Conservation (phyloP, 139 green algal genomes). For the Nannochloris sp. region DNA sequence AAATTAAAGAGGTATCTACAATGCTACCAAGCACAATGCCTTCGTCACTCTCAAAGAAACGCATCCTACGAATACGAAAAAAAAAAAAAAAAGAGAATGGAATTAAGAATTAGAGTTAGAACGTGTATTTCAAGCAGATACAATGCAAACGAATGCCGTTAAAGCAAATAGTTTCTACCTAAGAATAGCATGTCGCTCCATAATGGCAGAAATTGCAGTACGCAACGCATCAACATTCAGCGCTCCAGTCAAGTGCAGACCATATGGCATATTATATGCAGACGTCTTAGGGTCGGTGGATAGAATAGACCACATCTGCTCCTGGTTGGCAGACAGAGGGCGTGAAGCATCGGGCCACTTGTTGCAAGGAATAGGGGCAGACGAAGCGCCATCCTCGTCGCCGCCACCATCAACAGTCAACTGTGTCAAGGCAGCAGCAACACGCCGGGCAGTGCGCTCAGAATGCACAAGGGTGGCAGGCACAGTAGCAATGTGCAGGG, state of each 20-base stretch:
- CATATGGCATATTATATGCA: not conserved
- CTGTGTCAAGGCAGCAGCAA: not conserved
- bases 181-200: not conserved
- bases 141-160: too few relatives aligned
- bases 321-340: not conserved
- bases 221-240: not conserved
- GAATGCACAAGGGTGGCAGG: not conserved
- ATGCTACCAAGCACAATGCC: not conserved
- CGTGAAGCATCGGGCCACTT: not conserved
- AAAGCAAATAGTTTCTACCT: not conserved
- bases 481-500: not conserved
- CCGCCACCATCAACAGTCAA: not conserved
- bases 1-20: not conserved
- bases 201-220: not conserved
- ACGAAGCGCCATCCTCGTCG: not conserved
- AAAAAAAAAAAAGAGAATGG: too few relatives aligned
- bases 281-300: not conserved
- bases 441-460: not conserved
- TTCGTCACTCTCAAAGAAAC: not conserved
- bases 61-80: too few relatives aligned
- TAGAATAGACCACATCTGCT: not conserved
- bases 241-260: not conserved
- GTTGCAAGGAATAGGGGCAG: too few relatives aligned
- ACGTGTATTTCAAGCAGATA: too few relatives aligned
- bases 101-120: too few relatives aligned